A percentile compares a stretch with the other conserved stretches of the same genome.
These are phyloP conservation scores for Wickerhamiella bombiphila DNA, from an alignment of 805 yeast genomes.

Conservation along the genomic window DNA sequence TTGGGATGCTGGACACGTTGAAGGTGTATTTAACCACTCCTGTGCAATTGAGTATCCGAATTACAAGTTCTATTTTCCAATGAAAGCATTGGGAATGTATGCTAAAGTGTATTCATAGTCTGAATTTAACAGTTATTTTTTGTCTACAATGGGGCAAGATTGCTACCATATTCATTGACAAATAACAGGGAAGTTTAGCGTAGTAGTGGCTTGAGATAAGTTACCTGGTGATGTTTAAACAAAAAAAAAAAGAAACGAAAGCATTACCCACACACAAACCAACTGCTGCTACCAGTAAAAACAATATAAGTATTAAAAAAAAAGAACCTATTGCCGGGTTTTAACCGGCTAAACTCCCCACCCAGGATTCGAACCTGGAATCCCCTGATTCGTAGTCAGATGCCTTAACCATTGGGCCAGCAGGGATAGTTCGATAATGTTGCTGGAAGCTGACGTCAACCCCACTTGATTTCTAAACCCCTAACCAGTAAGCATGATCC, in stretches of 20 bases:
- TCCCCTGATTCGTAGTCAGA: constrained; percentile 7
- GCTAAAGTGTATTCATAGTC: constrained; percentile 9
- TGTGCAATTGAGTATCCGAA: constrained; percentile 94
- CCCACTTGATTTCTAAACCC: too few species aligned
- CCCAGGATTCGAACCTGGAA: constrained; percentile 9
- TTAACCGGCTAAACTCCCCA: constrained; percentile 3
- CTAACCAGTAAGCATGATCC: too few species aligned
- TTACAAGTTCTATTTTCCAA: constrained; percentile 75
- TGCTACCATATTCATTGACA: background rate
- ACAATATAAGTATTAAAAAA: background rate
- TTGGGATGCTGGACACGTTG: constrained; percentile 71
- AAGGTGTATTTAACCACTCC: constrained; percentile 92
- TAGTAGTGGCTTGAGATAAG: background rate
- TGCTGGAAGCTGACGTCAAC: too few species aligned
- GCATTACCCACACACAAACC: background rate
- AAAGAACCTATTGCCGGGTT: background rate
- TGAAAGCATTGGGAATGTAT: constrained; percentile 82
- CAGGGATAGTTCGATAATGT: too few species aligned
- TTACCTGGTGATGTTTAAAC: background rate
- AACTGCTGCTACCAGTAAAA: background rate
- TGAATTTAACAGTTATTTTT: background rate
- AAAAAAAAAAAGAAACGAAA: too few species aligned
- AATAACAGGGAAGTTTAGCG: background rate
- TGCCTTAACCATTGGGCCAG: constrained; percentile 2
- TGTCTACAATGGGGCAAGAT: background rate